Base-by-base conservation (phyloP, 805 yeast species). In the Ogataea paraovalis region DNA sequence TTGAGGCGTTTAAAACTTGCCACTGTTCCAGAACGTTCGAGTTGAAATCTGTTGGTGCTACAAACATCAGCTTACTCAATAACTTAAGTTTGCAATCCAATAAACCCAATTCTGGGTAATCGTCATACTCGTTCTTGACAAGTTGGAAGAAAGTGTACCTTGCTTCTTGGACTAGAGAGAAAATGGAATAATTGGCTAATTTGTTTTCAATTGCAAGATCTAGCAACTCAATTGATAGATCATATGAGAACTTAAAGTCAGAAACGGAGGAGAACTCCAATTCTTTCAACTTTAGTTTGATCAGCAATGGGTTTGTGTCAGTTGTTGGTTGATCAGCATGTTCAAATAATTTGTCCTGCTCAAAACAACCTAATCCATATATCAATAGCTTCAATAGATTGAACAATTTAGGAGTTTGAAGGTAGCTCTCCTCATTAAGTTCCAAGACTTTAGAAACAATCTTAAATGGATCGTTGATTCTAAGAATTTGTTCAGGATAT, bases 111-210 rank as follows among this genome's bases (percentile, higher is more conserved):
- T 54, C 53, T 18, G 40, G 47, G n/a, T 44, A 42, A 19, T 47
- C 41, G 14, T 52, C 60, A 55, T 70, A 58, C 13, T 62, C 66
- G 43, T 53, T 58, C 63, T 85, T 84, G 3, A 87, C 86, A 3
- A 85, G 82, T 56, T 87, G 96, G 56, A 82, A 84, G 51, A 85
- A 79, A 0, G 87, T 79, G 22, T 82, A 72, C 96, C 96, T 89
- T 42, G 71, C 66, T 16, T 67, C 67, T 45, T 54, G 58, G 12
- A 65, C 44, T 10, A 60, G 18, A 0, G 41, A 20, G 30, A 23
- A 58, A 42, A 54, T 50, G 53, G 22, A 49, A 13, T 49, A 47
- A 4, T 39, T 30, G 1, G 41, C 14, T 3, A 28, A 22, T 28
- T 51, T 53, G 18, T 38, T 16, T 3, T 44, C 39, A 23, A 57